These are phyloP conservation scores for Cyclotella choctawhatcheeana DNA, from an alignment of 108 stramenopile species.

Conservation along the genomic window DNA sequence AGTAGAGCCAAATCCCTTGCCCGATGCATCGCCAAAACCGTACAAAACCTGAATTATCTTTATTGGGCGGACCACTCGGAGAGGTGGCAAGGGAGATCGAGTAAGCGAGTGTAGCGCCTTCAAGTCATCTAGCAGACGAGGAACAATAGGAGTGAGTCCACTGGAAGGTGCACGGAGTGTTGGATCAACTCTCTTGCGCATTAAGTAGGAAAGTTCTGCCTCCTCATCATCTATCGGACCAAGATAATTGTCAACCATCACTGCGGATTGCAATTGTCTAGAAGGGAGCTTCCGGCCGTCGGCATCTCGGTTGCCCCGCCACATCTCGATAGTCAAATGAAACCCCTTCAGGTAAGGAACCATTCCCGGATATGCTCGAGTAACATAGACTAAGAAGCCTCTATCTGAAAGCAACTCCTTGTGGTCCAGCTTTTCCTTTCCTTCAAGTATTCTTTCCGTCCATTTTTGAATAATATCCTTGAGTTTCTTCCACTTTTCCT, in stretches of 20 bases:
- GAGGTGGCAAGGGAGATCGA: constrained; percentile 7
- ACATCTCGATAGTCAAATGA: constrained; percentile 5
- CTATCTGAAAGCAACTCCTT: constrained; percentile 14
- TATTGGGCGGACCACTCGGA: constrained; percentile 4
- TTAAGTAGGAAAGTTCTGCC: background rate
- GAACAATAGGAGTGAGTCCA: constrained; percentile 33
- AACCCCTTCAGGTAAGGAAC: background rate
- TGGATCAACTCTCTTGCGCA: background rate
- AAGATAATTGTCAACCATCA: too few relatives aligned
- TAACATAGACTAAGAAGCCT: constrained; percentile 16
- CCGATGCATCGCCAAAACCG: constrained; percentile 63
- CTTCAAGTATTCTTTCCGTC: background rate
- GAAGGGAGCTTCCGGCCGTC: constrained; percentile 24
- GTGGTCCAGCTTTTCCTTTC: background rate
- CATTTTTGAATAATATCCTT: constrained; percentile 16
- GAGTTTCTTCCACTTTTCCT: constrained; percentile 38
- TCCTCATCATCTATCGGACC: constrained; percentile 2
- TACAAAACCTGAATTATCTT: constrained; percentile 21
- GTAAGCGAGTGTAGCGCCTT: constrained; percentile 15
- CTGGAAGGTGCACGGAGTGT: constrained; percentile 1
- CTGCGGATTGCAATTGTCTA: too few relatives aligned
- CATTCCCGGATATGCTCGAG: background rate
- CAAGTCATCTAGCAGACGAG: constrained; percentile 38
- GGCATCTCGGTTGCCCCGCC: constrained; percentile 1
- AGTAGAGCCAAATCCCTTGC: constrained; percentile 42